Evolutionary conservation across 441 rosid species (phyloP), one percentile per base, ranked within the genome.

Genomic region (Pelargonium fulgidum): DNA sequence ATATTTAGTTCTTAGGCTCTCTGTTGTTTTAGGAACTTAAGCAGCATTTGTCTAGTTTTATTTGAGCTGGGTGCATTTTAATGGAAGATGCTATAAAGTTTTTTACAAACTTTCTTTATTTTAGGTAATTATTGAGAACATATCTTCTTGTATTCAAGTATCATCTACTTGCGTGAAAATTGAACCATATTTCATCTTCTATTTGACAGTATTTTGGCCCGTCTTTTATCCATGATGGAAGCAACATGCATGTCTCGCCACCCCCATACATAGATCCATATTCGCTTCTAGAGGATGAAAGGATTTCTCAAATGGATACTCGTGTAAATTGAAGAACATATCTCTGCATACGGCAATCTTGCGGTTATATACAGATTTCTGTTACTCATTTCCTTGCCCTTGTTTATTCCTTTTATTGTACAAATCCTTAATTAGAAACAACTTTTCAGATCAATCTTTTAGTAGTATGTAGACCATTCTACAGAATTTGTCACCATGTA

Each of bases 211-310:
- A 81, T 76, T 90, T 88, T 44, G 97, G 99, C 71, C 65, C 88
- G 13, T 72, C 80, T 64, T 94, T 94, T 47, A 71, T 94, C 50
- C 99, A 90, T 10, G 92, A 86, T 0, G 96, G 73, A 48, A 85
- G 79, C 78, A 16, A 76, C 4, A 68, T 67, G 4, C 71, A 78
- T 1, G 7, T 69, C 36, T 76, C 90, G 3, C 82, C 85, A 1
- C 96, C 92, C 33, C 92, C 70, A 22, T 88, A 89, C 61, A 68
- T 84, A 1, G 93, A 91, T 80, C 99, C 97, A 2, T 91, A 87
- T 70, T 70, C 83, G 17, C 89, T 93, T 8, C 78, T 93, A 77
- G 93, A 91, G 74, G 99, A 93, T 63, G 89, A 93, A 80, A 86
- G 96, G 77, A 88, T 91, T 42, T 87, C 98, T 65, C 83, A 83